Conservation (phyloP, 108 stramenopile species). For the Conticribra guillardii region DNA sequence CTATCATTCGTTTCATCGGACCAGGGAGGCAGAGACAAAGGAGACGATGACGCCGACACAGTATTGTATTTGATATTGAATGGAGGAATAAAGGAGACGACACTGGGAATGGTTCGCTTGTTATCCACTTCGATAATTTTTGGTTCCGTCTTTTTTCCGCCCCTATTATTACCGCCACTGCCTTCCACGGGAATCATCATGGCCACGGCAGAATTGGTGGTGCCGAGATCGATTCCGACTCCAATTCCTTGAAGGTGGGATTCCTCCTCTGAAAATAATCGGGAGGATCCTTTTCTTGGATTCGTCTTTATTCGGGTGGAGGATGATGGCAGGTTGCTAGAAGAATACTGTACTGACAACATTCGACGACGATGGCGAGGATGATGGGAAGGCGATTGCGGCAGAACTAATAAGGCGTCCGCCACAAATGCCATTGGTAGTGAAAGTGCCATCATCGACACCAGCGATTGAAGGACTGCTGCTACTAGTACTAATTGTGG, state of each 20-base stretch:
- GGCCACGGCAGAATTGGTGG: conserved; percentile 90
- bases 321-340: too few relatives aligned
- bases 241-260: conserved; percentile 66
- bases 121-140: conserved; percentile 24
- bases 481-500: too few relatives aligned
- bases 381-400: too few relatives aligned
- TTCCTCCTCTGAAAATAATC: conserved; percentile 12
- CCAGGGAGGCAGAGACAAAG: neutral
- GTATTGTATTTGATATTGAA: neutral
- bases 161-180: conserved; percentile 35
- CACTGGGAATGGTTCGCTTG: conserved; percentile 32
- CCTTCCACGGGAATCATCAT: conserved; percentile 58
- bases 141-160: conserved; percentile 64
- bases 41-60: neutral
- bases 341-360: too few relatives aligned
- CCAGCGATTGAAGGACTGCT: too few relatives aligned
- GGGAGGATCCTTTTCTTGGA: neutral
- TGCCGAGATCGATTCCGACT: conserved; percentile 93
- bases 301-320: too few relatives aligned
- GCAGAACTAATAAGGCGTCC: too few relatives aligned
- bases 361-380: too few relatives aligned
- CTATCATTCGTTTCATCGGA: neutral
- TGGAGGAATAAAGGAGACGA: conserved; percentile 21
- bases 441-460: too few relatives aligned
- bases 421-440: too few relatives aligned